A percentile compares a stretch with the other conserved stretches of the same genome.
These are phyloP conservation scores for Fonsecaea multimorphosa DNA, from an alignment of 2,329 filamentous ascomycete genomes.

Conservation along the genomic window DNA sequence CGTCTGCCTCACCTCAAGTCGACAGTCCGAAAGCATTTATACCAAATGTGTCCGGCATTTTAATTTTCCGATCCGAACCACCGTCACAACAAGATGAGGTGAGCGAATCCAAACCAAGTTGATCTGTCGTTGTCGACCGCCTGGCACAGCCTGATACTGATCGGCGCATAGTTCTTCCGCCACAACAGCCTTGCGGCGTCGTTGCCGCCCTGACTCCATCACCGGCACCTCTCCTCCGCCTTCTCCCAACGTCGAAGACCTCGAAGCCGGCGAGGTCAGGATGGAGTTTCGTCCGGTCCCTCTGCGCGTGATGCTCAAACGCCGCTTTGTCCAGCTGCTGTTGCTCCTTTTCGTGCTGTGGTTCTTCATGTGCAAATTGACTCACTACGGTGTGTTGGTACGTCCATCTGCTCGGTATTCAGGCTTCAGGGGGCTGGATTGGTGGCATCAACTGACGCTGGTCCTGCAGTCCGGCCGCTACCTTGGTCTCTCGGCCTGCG, in stretches of 20 bases:
- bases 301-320: conserved; percentile 12
- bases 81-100: conserved; percentile 7
- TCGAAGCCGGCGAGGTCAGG: conserved; percentile 18
- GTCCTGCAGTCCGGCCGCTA: conserved; percentile 12
- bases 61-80: conserved; percentile 2
- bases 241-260: conserved; percentile 6
- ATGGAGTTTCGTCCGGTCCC: conserved; percentile 18
- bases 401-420: background rate
- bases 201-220: conserved; percentile 6
- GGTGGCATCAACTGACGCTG: background rate
- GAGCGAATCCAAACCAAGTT: background rate
- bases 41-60: conserved; percentile 9
- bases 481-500: conserved; percentile 8
- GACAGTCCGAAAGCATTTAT: background rate
- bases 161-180: conserved; percentile 16
- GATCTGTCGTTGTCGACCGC: conserved; percentile 18
- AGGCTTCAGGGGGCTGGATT: conserved; percentile 3
- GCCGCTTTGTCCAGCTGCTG: conserved; percentile 10
- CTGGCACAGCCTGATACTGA: conserved; percentile 10
- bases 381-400: conserved; percentile 14
- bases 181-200: background rate
- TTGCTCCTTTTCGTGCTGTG: conserved; percentile 6
- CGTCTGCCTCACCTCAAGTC: background rate
- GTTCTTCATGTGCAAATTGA: conserved; percentile 19
- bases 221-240: conserved; percentile 10